phyloP scores from a whole-genome alignment of 1,139 yeast species.

The Saccharomyces hybrid region DNA sequence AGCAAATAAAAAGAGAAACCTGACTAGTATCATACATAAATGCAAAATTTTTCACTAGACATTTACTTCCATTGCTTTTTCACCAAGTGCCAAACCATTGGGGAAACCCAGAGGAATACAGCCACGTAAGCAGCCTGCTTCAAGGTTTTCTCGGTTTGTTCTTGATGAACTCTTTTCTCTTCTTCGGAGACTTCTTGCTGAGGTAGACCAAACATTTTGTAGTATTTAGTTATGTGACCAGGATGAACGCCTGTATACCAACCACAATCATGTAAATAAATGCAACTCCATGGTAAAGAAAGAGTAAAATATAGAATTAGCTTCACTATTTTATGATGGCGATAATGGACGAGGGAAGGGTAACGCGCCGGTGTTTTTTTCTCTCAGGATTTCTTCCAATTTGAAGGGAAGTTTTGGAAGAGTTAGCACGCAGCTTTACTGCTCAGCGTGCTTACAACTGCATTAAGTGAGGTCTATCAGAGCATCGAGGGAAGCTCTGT shows the following conservation, averaged over 20 bases:
- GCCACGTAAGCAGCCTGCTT: constrained; percentile 64
- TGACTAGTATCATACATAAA: not conserved
- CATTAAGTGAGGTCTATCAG: not conserved
- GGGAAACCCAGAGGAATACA: constrained; percentile 71
- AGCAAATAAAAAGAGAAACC: not conserved
- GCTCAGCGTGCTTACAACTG: not conserved
- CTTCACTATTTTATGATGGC: not conserved
- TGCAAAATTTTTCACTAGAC: not conserved
- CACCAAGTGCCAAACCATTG: constrained; percentile 54
- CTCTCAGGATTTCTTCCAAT: not conserved
- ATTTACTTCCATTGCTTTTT: constrained; percentile 46
- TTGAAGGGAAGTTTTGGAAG: constrained; percentile 4
- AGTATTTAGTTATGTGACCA: constrained; percentile 11
- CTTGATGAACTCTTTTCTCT: constrained; percentile 66
- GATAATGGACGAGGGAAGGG: not conserved
- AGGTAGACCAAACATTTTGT: constrained; percentile 68
- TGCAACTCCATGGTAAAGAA: not conserved
- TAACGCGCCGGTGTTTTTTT: not conserved
- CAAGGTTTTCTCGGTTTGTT: constrained; percentile 59
- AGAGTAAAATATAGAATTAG: not conserved
- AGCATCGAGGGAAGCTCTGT: not conserved
- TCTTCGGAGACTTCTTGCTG: constrained; percentile 68
- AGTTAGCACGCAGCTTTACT: constrained; percentile 2
- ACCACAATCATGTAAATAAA: not conserved
- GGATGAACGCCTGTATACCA: constrained; percentile 7